Base-by-base conservation (phyloP, 169 alveolate species). In the Amoebophrya sp. region DNA sequence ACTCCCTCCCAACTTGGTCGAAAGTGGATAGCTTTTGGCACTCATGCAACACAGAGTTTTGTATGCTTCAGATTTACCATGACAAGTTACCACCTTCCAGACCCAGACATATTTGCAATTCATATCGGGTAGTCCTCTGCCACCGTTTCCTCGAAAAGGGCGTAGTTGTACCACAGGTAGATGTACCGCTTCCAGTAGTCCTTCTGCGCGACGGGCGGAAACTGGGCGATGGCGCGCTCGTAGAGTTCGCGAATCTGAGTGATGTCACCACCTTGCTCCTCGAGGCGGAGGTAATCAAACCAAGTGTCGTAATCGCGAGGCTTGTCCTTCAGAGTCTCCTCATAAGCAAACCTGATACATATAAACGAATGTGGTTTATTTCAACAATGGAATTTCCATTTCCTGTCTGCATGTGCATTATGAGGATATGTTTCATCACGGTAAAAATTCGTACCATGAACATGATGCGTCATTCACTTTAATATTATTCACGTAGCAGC, bases 271-370 rank as follows among this genome's bases (percentile, higher is more conserved):
- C 96, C 95, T 23, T 96, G 93, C 93, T 98, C 99, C 95, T 98
- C 99, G 93, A 98, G 96, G 91, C 97, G 96, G 18, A 97, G 95
- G 94, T 97, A 97, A 95, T 98, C 99, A 95, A 98, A 98, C 99
- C 99, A 98, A 88, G 96, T 94, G 94, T 98, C 99, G 95, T 98
- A 98, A 95, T 98, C 97, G 93, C 92, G 94, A 41, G 96, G 96
- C 91, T 96, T 94, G 90, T 96, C 93, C 40, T 96, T 95, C 66
- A 98, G 90, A 54, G 89, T 77, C 23, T 77, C 89, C 89, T 32
- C 38, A 7, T 32, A 23, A 7, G 89, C 38, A n/a, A 23, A 77
- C n/a, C 89, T 77, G 39, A 7, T 3, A 77, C 89, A 29, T 53
- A 23, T 53, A 53, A 53, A 53, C 77, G 29, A 53, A 23, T 23